A percentile compares a stretch with the other conserved stretches of the same genome.
These are phyloP conservation scores for Cetraspora pellucida DNA, from an alignment of 192 early-diverging fungal species.

Conservation along the genomic window DNA sequence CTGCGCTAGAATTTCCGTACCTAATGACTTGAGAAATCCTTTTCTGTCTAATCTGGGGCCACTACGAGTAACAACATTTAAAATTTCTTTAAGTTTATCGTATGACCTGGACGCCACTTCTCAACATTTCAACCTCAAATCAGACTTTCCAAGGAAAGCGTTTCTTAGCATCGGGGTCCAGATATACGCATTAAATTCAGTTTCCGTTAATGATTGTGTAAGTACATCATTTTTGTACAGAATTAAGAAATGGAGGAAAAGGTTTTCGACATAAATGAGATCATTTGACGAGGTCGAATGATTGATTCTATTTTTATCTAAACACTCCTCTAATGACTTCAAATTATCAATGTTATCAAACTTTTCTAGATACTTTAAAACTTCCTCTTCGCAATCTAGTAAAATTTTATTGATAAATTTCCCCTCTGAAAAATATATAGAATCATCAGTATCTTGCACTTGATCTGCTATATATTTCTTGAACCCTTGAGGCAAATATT, in stretches of 20 bases:
- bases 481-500: conserved; percentile 15
- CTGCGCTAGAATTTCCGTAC: conserved; percentile 10
- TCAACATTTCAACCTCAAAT: conserved; percentile 10
- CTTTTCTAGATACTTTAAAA: conserved; percentile 2
- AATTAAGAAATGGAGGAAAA: conserved; percentile 8
- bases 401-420: conserved; percentile 8
- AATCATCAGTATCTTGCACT: background rate
- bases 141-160: conserved; percentile 6
- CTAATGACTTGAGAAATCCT: conserved; percentile 17
- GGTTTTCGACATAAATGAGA: conserved; percentile 18
- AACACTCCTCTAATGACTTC: background rate
- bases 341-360: conserved; percentile 19
- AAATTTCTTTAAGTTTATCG: conserved; percentile 15
- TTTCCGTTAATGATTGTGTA: background rate
- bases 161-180: conserved; percentile 12
- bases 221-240: conserved; percentile 14
- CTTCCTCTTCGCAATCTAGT: conserved; percentile 13
- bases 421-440: conserved; percentile 1
- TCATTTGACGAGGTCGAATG: conserved; percentile 5
- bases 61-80: conserved; percentile 19
- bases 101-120: conserved; percentile 18
- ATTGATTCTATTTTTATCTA: conserved; percentile 23
- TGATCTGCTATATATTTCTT: conserved; percentile 19
- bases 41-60: conserved; percentile 14
- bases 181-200: conserved; percentile 12